These are phyloP conservation scores for Calonectria multiphialidica DNA, from an alignment of 2,329 filamentous ascomycete genomes.

Conservation along the genomic window DNA sequence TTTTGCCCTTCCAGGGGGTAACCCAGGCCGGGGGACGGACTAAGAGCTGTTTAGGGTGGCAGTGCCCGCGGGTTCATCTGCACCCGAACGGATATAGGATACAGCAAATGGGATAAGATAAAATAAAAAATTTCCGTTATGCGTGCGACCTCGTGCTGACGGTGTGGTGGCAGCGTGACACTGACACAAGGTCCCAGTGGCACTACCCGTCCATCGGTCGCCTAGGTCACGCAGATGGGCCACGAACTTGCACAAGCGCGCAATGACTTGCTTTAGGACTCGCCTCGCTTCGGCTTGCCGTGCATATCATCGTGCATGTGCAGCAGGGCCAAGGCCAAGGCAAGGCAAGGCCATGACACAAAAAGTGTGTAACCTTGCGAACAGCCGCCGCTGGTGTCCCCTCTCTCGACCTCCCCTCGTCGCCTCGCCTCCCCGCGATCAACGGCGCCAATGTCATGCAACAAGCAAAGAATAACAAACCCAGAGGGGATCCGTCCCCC, in stretches of 20 bases:
- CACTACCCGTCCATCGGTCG: neutral
- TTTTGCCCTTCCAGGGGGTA: neutral
- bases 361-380: slow-evolving; percentile 23
- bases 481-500: neutral
- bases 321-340: slow-evolving; percentile 11
- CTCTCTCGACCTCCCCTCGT: no score
- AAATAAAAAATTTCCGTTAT: neutral
- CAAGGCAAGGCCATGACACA: neutral
- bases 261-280: slow-evolving; percentile 24
- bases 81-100: neutral
- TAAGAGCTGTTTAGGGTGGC: neutral
- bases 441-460: slow-evolving; percentile 5
- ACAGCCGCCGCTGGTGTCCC: neutral
- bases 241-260: slow-evolving; percentile 36
- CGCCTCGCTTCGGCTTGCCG: slow-evolving; percentile 35
- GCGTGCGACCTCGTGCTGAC: neutral
- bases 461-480: slow-evolving; percentile 7
- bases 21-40: neutral
- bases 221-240: slow-evolving; percentile 19
- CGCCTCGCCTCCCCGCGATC: neutral
- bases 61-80: neutral
- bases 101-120: no score
- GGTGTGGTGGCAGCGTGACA: no score
- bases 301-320: slow-evolving; percentile 40
- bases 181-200: no score